These are phyloP conservation scores for Diplodia scrobiculata DNA, from an alignment of 2,329 filamentous ascomycete genomes.

Conservation along the genomic window DNA sequence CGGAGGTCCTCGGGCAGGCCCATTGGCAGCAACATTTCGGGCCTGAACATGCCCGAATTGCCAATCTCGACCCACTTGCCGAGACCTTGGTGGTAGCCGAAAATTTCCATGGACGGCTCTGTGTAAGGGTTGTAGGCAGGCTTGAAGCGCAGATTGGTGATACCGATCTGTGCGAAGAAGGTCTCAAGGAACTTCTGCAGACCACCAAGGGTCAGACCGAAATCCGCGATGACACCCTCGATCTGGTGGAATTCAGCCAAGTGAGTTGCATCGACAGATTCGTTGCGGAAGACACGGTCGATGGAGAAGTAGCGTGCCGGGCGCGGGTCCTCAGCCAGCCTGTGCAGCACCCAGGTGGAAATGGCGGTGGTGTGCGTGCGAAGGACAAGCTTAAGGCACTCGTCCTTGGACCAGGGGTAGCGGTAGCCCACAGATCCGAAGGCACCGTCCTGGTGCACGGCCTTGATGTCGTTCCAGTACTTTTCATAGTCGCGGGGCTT, in stretches of 20 bases:
- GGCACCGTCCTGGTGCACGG: constrained; percentile 87
- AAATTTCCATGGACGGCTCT: constrained; percentile 97
- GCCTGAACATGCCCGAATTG: constrained; percentile 97
- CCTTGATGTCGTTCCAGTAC: constrained; percentile 85
- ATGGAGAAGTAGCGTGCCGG: constrained; percentile 98
- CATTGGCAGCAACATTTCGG: constrained; percentile 96
- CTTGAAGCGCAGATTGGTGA: constrained; percentile 86
- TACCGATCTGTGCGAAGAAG: constrained; percentile 96
- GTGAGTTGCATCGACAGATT: constrained; percentile 95
- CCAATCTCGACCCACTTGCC: constrained; percentile 95
- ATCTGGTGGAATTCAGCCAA: constrained; percentile 98
- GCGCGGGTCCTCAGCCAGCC: constrained; percentile 78
- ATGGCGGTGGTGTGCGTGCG: constrained; percentile 96
- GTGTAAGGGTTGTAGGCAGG: constrained; percentile 81
- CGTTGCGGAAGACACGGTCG: constrained; percentile 96
- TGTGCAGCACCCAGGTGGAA: constrained; percentile 86
- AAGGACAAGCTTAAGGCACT: constrained; percentile 83
- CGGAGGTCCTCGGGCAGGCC: constrained; percentile 87
- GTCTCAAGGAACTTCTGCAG: constrained; percentile 92
- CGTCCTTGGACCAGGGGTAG: constrained; percentile 88
- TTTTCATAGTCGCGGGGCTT: constrained; percentile 68
- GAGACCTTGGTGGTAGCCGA: constrained; percentile 87
- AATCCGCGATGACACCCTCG: constrained; percentile 97
- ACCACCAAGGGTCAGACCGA: constrained; percentile 85
- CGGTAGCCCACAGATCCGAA: constrained; percentile 95